Evolutionary conservation across 768 basidiomycete species (phyloP).

Genomic region (Leccinum olivaceopallidum): DNA sequence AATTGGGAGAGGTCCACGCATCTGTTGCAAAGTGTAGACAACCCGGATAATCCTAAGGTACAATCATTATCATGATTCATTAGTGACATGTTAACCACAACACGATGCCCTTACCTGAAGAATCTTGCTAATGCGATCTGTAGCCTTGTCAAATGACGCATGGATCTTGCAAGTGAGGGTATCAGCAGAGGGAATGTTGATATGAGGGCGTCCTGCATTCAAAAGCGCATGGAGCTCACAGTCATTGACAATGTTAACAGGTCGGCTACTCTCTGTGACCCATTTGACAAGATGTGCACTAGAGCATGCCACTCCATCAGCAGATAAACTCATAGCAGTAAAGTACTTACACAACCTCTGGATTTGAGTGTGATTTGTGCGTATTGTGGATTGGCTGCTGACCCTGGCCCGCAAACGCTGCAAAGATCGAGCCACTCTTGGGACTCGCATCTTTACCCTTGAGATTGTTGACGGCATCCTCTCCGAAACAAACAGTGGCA

Average conservation of each 20-base stretch:
- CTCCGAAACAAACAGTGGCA: neutral
- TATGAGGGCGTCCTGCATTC: neutral
- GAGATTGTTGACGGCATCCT: neutral
- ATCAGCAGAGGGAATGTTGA: neutral
- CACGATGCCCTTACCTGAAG: neutral
- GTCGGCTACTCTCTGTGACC: conserved; percentile 6
- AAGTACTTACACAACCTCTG: neutral
- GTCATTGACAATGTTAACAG: conserved; percentile 2
- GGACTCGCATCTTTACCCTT: neutral
- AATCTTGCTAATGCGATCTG: neutral
- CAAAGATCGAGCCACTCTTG: neutral
- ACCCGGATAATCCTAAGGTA: no score
- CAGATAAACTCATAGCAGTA: neutral
- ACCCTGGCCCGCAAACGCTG: neutral
- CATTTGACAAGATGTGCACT: conserved; percentile 4
- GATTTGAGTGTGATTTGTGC: neutral
- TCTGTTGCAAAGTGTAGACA: no score
- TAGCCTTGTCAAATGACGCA: neutral
- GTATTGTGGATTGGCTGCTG: neutral
- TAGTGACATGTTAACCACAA: neutral
- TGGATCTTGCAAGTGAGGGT: neutral
- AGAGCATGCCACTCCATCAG: neutral
- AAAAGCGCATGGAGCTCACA: neutral
- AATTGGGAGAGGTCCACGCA: no score
- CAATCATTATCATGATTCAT: no score